Evolutionary conservation across 2,329 filamentous ascomycete species (phyloP).

Genomic region (Pseudohalonectria lignicola): DNA sequence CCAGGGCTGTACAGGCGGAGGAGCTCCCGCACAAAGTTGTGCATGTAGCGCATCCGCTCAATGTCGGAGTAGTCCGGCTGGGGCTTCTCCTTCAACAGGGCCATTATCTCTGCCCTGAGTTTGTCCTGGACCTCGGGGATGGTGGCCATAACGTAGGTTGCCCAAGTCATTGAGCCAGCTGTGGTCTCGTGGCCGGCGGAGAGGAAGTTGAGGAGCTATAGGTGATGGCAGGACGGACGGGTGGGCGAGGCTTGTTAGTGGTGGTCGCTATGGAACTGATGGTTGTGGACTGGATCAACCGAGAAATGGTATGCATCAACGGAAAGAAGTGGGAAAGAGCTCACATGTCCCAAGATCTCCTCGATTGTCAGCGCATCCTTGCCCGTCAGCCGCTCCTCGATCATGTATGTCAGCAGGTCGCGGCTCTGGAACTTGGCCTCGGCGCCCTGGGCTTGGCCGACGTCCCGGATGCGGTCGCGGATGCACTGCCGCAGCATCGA

Average conservation of each 20-base stretch:
- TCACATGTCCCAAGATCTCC: slow-evolving; percentile 14
- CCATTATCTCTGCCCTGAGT: slow-evolving; percentile 21
- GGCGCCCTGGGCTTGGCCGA: slow-evolving; percentile 16
- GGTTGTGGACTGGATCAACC: too few species aligned
- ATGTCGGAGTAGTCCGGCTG: slow-evolving; percentile 3
- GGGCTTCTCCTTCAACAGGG: slow-evolving; percentile 24
- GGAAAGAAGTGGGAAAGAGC: slow-evolving; percentile 1
- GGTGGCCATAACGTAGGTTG: slow-evolving; percentile 17
- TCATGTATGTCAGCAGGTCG: slow-evolving; percentile 16
- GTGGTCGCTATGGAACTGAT: too few species aligned
- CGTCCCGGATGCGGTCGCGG: slow-evolving; percentile 14
- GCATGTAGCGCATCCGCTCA: slow-evolving; percentile 17
- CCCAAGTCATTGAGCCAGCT: slow-evolving; percentile 20
- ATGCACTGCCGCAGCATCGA: slow-evolving; percentile 21
- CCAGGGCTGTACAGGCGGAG: slow-evolving; percentile 20
- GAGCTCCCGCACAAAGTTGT: slow-evolving; percentile 22
- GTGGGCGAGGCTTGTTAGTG: too few species aligned
- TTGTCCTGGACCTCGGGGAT: slow-evolving; percentile 18
- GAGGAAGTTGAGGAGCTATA: slow-evolving; percentile 14
- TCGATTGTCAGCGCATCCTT: slow-evolving; percentile 7
- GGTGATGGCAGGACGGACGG: too few species aligned
- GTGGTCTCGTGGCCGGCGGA: slow-evolving; percentile 22
- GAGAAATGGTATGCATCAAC: too few species aligned
- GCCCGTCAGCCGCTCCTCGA: slow-evolving; percentile 11
- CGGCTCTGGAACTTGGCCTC: slow-evolving; percentile 11